Evolutionary conservation across 139 green algal genomes (phyloP).

Genomic region (Choricystis sp.): DNA sequence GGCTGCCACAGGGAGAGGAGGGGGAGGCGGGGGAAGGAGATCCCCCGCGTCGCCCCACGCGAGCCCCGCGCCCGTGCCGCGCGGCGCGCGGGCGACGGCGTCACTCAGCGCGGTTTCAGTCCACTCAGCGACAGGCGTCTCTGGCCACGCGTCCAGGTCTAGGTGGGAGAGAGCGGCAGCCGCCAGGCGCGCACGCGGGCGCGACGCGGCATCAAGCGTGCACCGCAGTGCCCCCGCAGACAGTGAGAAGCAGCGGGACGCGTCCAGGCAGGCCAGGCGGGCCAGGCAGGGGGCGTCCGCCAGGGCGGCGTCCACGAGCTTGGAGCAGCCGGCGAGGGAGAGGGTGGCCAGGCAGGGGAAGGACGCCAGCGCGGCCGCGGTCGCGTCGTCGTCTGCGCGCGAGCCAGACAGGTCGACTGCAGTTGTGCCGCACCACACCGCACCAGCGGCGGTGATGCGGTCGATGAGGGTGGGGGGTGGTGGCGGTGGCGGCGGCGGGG

Average conservation of each 20-base stretch:
- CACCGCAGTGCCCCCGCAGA: conserved; percentile 17
- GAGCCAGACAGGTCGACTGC: conserved; percentile 22
- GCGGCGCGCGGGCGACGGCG: background rate
- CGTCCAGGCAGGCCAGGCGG: background rate
- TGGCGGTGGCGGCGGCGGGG: too few species aligned
- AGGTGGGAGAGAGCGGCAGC: conserved; percentile 13
- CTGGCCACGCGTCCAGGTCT: conserved; percentile 2
- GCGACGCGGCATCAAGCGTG: conserved; percentile 17
- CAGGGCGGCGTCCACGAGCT: conserved; percentile 18
- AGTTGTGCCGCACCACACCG: background rate
- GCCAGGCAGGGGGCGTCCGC: background rate
- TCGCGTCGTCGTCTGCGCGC: conserved; percentile 26
- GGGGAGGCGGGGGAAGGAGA: background rate
- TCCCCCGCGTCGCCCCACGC: background rate
- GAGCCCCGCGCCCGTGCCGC: background rate
- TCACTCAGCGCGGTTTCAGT: background rate
- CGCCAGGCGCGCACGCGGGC: background rate
- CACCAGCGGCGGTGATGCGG: background rate
- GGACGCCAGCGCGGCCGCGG: conserved; percentile 1
- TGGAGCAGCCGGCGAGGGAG: conserved; percentile 31
- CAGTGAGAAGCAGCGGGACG: conserved; percentile 53
- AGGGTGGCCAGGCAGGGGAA: conserved; percentile 21
- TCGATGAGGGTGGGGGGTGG: background rate
- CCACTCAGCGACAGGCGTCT: background rate
- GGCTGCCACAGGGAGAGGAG: background rate